Percentiles rank a stretch among this genome's conserved stretches.
Conservation (phyloP, 139 green algal species). For the Chlamydomonas incerta region DNA sequence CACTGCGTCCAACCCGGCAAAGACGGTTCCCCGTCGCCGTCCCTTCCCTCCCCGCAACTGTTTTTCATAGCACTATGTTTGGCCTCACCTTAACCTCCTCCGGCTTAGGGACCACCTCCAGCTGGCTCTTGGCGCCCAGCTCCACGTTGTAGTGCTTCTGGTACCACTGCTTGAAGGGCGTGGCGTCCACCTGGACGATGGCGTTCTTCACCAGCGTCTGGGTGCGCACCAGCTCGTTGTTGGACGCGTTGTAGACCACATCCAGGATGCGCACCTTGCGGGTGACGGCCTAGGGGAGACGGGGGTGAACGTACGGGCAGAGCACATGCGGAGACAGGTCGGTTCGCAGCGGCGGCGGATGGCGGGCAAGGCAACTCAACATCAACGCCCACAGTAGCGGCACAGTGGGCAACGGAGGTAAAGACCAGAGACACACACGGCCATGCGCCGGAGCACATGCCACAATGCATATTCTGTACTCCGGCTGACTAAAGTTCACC, state of each 20-base stretch:
- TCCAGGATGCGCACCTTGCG: conserved; percentile 97
- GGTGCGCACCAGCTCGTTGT: conserved; percentile 99
- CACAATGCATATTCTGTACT: too few species aligned
- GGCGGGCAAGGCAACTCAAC: too few species aligned
- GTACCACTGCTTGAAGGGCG: conserved; percentile 97
- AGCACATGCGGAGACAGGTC: too few species aligned
- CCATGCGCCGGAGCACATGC: too few species aligned
- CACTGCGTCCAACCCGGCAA: too few species aligned
- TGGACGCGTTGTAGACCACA: conserved; percentile 98
- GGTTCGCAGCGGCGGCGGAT: too few species aligned
- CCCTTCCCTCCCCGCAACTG: neutral
- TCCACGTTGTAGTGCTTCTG: conserved; percentile 96
- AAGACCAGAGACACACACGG: too few species aligned
- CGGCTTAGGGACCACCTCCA: conserved; percentile 48
- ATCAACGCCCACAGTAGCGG: too few species aligned
- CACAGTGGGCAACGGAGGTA: too few species aligned
- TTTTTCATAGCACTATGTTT: too few species aligned
- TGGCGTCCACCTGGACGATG: conserved; percentile 95
- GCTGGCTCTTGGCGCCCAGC: conserved; percentile 85
- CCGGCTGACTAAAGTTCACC: too few species aligned
- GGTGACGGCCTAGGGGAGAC: conserved; percentile 77
- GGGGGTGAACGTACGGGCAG: neutral
- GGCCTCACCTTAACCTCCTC: conserved; percentile 62
- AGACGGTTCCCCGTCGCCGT: neutral
- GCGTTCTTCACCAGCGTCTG: conserved; percentile 99